Evolutionary conservation across 345 rosid genomes (phyloP).

Genomic region (Sapria himalayana): DNA sequence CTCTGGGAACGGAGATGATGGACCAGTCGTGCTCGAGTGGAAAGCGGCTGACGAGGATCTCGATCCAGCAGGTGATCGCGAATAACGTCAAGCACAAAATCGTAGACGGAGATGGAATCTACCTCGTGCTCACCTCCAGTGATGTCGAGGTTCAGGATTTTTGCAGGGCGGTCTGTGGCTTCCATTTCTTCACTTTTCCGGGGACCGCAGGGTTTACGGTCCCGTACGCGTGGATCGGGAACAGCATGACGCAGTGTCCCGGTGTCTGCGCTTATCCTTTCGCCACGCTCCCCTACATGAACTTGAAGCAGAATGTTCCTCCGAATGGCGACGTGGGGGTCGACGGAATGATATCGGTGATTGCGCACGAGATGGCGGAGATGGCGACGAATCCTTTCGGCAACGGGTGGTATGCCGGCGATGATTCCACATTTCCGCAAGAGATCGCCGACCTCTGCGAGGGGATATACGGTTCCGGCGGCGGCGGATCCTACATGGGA

Average conservation of each 20-base stretch:
- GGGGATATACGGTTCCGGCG: constrained; percentile 94
- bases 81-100: constrained; percentile 48
- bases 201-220: constrained; percentile 81
- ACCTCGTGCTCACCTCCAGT: constrained; percentile 58
- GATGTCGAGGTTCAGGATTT: constrained; percentile 94
- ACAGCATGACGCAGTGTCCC: constrained; percentile 72
- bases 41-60: constrained; percentile 50
- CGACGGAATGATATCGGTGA: constrained; percentile 92
- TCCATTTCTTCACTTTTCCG: constrained; percentile 92
- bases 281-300: constrained; percentile 46
- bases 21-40: constrained; percentile 92
- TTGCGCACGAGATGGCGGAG: constrained; percentile 89
- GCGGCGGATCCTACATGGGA: constrained; percentile 93
- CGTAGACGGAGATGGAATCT: constrained; percentile 53
- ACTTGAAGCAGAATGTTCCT: constrained; percentile 42
- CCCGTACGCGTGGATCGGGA: constrained; percentile 96
- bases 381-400: constrained; percentile 82
- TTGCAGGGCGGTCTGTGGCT: constrained; percentile 85
- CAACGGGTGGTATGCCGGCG: constrained; percentile 95
- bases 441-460: constrained; percentile 91
- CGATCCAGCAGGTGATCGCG: constrained; percentile 71
- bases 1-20: constrained; percentile 56
- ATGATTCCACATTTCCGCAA: constrained; percentile 71
- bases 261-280: constrained; percentile 93
- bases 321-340: constrained; percentile 81